phyloP scores from a whole-genome alignment of 495 filamentous ascomycete genomes.

The Penicillium manginii region DNA sequence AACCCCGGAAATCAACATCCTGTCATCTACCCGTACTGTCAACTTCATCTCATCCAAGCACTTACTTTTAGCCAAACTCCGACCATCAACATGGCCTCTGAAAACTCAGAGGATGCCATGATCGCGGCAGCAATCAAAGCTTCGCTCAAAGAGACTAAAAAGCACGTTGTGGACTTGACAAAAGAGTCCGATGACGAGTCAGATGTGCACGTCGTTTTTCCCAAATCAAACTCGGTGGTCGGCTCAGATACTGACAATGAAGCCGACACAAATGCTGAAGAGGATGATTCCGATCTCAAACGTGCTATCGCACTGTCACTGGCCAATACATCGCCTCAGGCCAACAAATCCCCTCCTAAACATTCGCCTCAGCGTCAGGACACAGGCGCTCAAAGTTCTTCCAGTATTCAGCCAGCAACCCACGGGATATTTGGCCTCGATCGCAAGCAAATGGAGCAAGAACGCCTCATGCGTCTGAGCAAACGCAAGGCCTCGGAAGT shows the following conservation, averaged over 20 bases:
- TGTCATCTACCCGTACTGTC: not conserved
- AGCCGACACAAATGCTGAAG: conserved; percentile 20
- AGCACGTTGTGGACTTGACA: conserved; percentile 43
- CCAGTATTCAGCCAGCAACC: not conserved
- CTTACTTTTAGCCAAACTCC: not conserved
- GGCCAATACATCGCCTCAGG: not conserved
- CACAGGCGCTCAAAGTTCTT: not conserved
- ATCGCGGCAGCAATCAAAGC: conserved; percentile 1
- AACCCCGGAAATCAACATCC: too few species aligned
- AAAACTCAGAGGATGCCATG: not conserved
- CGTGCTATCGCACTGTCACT: conserved; percentile 59
- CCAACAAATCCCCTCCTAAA: conserved; percentile 5
- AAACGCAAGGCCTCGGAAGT: conserved; percentile 50
- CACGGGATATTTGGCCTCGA: conserved; percentile 58
- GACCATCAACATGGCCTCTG: not conserved
- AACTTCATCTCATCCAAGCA: not conserved
- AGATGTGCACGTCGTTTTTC: conserved; percentile 31
- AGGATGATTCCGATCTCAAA: conserved; percentile 50
- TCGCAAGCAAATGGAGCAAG: conserved; percentile 84
- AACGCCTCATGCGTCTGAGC: conserved; percentile 69
- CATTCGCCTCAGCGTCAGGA: conserved; percentile 1
- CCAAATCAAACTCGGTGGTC: conserved; percentile 42
- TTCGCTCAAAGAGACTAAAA: not conserved
- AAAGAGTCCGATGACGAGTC: conserved; percentile 37
- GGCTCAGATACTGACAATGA: conserved; percentile 42